A percentile compares a stretch with the other conserved stretches of the same genome.
These are phyloP conservation scores for Plasmopara halstedii DNA, from an alignment of 352 stramenopile species.

Conservation along the genomic window DNA sequence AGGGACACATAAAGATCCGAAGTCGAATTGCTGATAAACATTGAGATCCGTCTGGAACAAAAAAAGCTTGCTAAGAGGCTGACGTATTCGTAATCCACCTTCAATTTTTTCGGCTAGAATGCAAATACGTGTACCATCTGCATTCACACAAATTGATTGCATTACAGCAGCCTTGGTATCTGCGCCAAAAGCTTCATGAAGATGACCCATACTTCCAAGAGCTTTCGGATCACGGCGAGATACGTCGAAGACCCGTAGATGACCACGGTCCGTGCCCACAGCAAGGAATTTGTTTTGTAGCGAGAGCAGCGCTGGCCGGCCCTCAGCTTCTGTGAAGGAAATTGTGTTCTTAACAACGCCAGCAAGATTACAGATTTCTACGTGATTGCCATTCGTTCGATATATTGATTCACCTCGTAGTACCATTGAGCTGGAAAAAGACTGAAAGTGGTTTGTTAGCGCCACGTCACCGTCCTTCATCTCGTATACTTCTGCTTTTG, in stretches of 20 bases:
- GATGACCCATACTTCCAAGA: slow-evolving; percentile 80
- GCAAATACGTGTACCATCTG: slow-evolving; percentile 83
- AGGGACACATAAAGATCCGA: slow-evolving; percentile 61
- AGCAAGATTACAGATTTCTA: slow-evolving; percentile 85
- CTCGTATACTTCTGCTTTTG: slow-evolving; percentile 84
- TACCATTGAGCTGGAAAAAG: slow-evolving; percentile 56
- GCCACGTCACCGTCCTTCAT: slow-evolving; percentile 62
- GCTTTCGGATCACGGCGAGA: slow-evolving; percentile 78
- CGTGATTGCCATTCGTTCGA: slow-evolving; percentile 68
- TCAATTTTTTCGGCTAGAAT: slow-evolving; percentile 82
- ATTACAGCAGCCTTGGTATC: slow-evolving; percentile 50
- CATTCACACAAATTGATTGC: slow-evolving; percentile 76
- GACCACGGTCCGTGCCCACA: slow-evolving; percentile 76
- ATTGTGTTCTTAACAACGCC: slow-evolving; percentile 85
- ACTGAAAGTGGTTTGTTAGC: slow-evolving; percentile 64
- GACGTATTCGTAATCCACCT: slow-evolving; percentile 69
- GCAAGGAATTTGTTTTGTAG: slow-evolving; percentile 88
- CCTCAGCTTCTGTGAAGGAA: slow-evolving; percentile 88
- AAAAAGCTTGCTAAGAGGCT: slow-evolving; percentile 80
- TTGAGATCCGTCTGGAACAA: slow-evolving; percentile 89
- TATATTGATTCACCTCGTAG: slow-evolving; percentile 85
- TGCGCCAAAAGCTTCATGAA: slow-evolving; percentile 45
- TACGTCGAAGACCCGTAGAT: slow-evolving; percentile 87
- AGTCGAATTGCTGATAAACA: slow-evolving; percentile 87
- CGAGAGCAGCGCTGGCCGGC: slow-evolving; percentile 68